Evolutionary conservation across 129 eudicot species (phyloP), one percentile per base, ranked within the genome.

Genomic region (Flaveria robusta): DNA sequence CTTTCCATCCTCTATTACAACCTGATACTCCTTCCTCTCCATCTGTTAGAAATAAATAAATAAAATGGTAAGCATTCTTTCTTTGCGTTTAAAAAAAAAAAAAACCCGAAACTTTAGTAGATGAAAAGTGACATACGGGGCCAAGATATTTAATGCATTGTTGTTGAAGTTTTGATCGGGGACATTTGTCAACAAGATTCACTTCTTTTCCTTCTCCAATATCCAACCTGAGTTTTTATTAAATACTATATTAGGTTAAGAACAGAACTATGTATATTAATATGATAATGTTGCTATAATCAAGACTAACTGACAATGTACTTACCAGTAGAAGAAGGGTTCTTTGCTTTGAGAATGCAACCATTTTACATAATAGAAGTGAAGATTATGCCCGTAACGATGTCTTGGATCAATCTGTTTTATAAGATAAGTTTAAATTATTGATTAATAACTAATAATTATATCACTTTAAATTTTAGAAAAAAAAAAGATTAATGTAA

Each of bases 61-160:
- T 14, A 66, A 34, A 1, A 1, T 5, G 39, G 42, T 81, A 69
- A 59, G 77, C 10, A 19, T 42, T 66, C 19, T 15, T 56, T 46
- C 11, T 74, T 27, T 2, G 18, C 14, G 31, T 9, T 42, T 51
- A 50, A 26, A 5, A 3, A 39, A 1, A 14, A 55, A 70, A 3
- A 39, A 1, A 14, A 55, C 58, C 16, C 31, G n/a, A 39, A 41
- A 47, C 22, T 60, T 9, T 8, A 42, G 29, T 8, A n/a, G 27
- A 68, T 8, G 65, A 39, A 72, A 60, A 70, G 77, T 31, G 74
- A 52, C 92, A 15, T 79, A 95, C 99, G 14, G 99, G 99, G 59
- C 96, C 99, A 18, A 95, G 97, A 82, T 95, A 95, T 74, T 95
- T 95, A 80, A 95, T 95, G 87, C 99, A 95, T 67, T 95, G 99